Percentiles rank a stretch among this genome's conserved stretches.
Conservation (phyloP, 176 grass and related monocot genomes). For the Alopecurus myosuroides region DNA sequence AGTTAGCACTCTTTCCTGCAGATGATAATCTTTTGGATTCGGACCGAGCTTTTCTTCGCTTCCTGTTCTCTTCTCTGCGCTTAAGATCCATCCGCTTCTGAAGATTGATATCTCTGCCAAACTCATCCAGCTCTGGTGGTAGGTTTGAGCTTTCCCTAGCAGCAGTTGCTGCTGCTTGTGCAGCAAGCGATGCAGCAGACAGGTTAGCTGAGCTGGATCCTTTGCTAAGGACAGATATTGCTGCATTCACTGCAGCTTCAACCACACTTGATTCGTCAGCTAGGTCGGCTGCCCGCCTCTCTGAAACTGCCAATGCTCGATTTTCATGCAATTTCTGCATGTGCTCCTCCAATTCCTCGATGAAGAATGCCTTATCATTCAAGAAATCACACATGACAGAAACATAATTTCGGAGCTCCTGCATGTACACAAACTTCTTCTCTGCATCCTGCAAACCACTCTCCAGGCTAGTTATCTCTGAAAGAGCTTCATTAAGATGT, state of each 20-base stretch:
- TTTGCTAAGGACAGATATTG: constrained; percentile 65
- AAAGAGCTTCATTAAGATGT: constrained; percentile 73
- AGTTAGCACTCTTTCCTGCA: constrained; percentile 31
- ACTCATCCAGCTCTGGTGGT: constrained; percentile 75
- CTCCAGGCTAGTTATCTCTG: constrained; percentile 79
- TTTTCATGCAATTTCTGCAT: constrained; percentile 87
- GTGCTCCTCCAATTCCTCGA: constrained; percentile 89
- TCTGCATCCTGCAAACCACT: constrained; percentile 57
- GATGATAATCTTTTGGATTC: constrained; percentile 68
- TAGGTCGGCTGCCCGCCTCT: constrained; percentile 66
- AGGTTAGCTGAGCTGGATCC: constrained; percentile 57
- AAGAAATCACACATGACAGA: constrained; percentile 93
- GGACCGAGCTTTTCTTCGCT: constrained; percentile 41
- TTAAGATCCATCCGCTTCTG: constrained; percentile 68
- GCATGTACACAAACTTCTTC: constrained; percentile 84
- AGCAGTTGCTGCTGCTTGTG: constrained; percentile 58
- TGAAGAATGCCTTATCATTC: constrained; percentile 85
- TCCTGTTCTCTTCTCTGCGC: constrained; percentile 70
- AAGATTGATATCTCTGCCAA: constrained; percentile 83
- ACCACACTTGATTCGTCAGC: constrained; percentile 67
- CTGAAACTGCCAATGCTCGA: constrained; percentile 52
- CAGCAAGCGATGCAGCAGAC: constrained; percentile 67
- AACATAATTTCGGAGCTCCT: constrained; percentile 82
- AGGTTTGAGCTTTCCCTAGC: constrained; percentile 64
- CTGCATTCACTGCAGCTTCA: constrained; percentile 79